A percentile compares a stretch with the other conserved stretches of the same genome.
Conservation (phyloP, 2,329 filamentous ascomycete species). For the Apiospora hydei region DNA sequence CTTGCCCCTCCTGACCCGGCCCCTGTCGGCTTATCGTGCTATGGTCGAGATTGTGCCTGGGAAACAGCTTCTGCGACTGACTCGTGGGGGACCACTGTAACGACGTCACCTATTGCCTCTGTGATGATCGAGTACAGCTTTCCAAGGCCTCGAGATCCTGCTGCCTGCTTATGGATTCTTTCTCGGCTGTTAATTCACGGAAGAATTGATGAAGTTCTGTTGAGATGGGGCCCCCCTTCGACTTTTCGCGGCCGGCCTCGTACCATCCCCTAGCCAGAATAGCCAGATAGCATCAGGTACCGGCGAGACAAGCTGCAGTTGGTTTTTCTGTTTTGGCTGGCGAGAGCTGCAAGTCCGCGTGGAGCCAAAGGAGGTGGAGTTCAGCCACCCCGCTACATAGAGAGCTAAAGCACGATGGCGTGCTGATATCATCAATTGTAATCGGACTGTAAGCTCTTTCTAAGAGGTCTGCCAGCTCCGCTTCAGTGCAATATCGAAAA, state of each 20-base stretch:
- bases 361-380: neutral
- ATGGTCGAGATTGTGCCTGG: neutral
- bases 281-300: conserved; percentile 13
- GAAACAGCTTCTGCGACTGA: neutral
- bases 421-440: conserved; percentile 22
- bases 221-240: neutral
- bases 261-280: conserved; percentile 6
- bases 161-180: neutral
- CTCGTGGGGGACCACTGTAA: neutral
- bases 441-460: conserved; percentile 14
- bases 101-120: neutral
- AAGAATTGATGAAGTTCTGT: neutral
- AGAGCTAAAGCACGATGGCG: conserved; percentile 10
- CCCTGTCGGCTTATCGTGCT: neutral
- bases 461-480: neutral
- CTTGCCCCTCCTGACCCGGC: neutral
- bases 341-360: neutral
- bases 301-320: neutral
- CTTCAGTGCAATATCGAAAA: neutral
- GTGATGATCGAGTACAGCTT: neutral
- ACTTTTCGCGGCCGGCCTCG: neutral
- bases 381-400: neutral
- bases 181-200: neutral
- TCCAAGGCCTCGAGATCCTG: neutral
- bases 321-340: neutral